These are phyloP conservation scores for Effrenium voratum DNA, from an alignment of 73 alveolate species.

Conservation along the genomic window DNA sequence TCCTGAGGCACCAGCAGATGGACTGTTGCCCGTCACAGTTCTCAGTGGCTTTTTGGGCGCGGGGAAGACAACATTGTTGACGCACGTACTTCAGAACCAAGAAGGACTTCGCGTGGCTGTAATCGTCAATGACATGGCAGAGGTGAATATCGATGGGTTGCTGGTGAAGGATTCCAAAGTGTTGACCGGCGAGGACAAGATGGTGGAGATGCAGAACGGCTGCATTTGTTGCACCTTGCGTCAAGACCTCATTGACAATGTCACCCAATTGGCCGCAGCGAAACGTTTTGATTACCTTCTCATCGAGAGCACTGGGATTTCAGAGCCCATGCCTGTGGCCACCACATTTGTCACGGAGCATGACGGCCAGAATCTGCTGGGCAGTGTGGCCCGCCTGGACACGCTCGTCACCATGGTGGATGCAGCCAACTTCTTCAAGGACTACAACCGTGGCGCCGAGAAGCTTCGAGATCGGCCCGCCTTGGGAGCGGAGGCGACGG, in stretches of 20 bases:
- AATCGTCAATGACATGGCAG: constrained; percentile 96
- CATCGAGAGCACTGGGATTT: constrained; percentile 80
- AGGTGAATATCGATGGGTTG: constrained; percentile 95
- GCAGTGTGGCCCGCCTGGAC: constrained; percentile 74
- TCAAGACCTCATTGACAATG: constrained; percentile 93
- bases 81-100: constrained; percentile 94
- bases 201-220: constrained; percentile 94
- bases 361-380: constrained; percentile 43
- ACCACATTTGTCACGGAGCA: constrained; percentile 35
- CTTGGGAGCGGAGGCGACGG: constrained; percentile 40
- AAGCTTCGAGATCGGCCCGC: constrained; percentile 63
- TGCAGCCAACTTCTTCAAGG: constrained; percentile 25
- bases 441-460: constrained; percentile 19
- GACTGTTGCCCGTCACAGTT: constrained; percentile 95
- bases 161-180: constrained; percentile 51
- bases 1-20: background rate
- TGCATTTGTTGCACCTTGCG: constrained; percentile 96
- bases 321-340: constrained; percentile 82
- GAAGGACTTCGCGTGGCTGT: constrained; percentile 95
- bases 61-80: constrained; percentile 96
- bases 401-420: constrained; percentile 79
- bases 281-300: constrained; percentile 64
- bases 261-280: constrained; percentile 94
- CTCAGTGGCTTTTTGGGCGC: constrained; percentile 96
- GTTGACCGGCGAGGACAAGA: constrained; percentile 24